These are phyloP conservation scores for Ophiostoma novo-ulmi DNA, from an alignment of 2,329 filamentous ascomycete species.

Conservation along the genomic window DNA sequence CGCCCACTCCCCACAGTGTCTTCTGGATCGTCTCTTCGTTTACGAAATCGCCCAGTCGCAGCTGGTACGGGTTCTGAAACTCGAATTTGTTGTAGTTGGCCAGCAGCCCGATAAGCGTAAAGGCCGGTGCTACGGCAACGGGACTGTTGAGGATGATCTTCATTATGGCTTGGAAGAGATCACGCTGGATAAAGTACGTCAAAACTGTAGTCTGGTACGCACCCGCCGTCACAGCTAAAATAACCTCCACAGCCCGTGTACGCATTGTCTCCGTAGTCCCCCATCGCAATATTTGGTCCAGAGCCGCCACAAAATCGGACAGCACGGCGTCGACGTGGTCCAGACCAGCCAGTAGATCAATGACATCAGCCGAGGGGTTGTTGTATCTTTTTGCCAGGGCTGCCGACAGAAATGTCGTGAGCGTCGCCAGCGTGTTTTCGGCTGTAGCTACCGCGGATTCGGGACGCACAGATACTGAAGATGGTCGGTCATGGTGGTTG, in stretches of 20 bases:
- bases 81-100: constrained; percentile 99
- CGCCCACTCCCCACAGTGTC: constrained; percentile 70
- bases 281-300: constrained; percentile 78
- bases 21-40: constrained; percentile 83
- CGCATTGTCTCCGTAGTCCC: constrained; percentile 64
- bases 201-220: constrained; percentile 92
- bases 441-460: neutral
- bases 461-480: neutral
- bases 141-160: constrained; percentile 76
- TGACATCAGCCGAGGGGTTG: constrained; percentile 92
- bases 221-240: constrained; percentile 81
- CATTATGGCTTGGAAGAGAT: constrained; percentile 90
- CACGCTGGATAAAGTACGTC: constrained; percentile 90
- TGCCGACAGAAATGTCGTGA: constrained; percentile 79
- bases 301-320: constrained; percentile 75
- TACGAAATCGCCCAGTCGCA: constrained; percentile 90
- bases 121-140: constrained; percentile 47
- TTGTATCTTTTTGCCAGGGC: constrained; percentile 86
- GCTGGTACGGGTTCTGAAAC: constrained; percentile 91
- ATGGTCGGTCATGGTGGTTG: neutral
- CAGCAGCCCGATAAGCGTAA: constrained; percentile 77
- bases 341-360: constrained; percentile 80
- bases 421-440: constrained; percentile 54
- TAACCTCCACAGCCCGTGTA: constrained; percentile 72
- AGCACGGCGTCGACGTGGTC: constrained; percentile 83